phyloP scores from a whole-genome alignment of 1,284 basidiomycete genomes.

The Leccinum fallax region DNA sequence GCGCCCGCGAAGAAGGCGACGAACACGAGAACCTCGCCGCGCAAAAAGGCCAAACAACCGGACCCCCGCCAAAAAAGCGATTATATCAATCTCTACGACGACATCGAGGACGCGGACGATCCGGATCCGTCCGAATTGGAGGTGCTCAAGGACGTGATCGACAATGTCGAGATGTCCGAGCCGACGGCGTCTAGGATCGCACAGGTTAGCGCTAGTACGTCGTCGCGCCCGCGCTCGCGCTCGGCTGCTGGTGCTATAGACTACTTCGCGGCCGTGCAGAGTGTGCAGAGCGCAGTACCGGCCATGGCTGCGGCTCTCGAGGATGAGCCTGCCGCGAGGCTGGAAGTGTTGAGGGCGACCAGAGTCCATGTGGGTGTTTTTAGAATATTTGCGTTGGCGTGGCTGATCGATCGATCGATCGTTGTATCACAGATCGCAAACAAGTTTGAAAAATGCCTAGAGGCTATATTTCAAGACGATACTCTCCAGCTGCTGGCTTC shows the following conservation, averaged over 20 bases:
- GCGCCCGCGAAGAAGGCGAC: conserved; percentile 28
- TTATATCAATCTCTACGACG: conserved; percentile 30
- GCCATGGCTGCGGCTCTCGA: not conserved
- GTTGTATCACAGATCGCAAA: conserved; percentile 19
- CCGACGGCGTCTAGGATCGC: conserved; percentile 10
- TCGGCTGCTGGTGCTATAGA: not conserved
- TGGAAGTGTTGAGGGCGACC: conserved; percentile 23
- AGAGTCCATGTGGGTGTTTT: conserved; percentile 20
- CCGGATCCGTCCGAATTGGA: conserved; percentile 24
- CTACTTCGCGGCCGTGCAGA: not conserved
- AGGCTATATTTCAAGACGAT: conserved; percentile 26
- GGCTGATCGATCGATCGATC: not conserved
- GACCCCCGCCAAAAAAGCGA: not conserved
- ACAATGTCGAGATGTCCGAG: conserved; percentile 1
- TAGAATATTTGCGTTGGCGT: not conserved
- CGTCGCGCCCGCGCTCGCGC: conserved; percentile 4
- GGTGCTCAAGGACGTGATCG: conserved; percentile 15
- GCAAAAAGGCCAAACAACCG: conserved; percentile 23
- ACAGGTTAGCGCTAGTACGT: conserved; percentile 11
- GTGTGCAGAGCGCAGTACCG: not conserved
- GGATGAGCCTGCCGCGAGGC: conserved; percentile 15
- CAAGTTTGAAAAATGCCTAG: not conserved
- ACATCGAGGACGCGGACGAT: conserved; percentile 34
- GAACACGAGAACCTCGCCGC: conserved; percentile 9
- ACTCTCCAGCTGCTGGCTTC: conserved; percentile 30